Evolutionary conservation across 140 eudicot genomes (phyloP).

Genomic region (Flaveria floridana): DNA sequence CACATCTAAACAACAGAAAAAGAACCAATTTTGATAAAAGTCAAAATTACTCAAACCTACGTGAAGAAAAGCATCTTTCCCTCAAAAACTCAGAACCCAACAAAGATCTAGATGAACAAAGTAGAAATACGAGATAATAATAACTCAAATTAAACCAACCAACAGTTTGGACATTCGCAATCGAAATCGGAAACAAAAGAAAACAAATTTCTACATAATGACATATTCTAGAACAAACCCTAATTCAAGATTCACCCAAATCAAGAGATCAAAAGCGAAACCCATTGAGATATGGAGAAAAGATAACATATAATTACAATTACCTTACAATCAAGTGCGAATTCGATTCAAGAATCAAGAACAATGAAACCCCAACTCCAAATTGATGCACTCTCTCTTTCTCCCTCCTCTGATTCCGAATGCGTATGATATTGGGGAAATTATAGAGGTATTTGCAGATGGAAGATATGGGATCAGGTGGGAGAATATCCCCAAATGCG

Average conservation of each 20-base stretch:
- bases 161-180: conserved; percentile 8
- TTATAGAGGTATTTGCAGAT: neutral
- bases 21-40: conserved; percentile 5
- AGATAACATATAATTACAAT: neutral
- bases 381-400: conserved; percentile 10
- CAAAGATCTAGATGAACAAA: conserved; percentile 9
- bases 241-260: conserved; percentile 13
- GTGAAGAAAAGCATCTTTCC: conserved; percentile 1
- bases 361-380: conserved; percentile 13
- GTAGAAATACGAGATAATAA: neutral
- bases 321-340: conserved; percentile 19
- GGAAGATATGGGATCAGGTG: conserved; percentile 40
- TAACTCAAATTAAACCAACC: neutral
- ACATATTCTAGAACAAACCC: neutral
- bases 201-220: conserved; percentile 8
- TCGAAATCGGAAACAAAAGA: conserved; percentile 16
- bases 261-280: neutral
- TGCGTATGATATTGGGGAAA: conserved; percentile 19
- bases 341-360: neutral
- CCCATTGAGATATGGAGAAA: neutral
- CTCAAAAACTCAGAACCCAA: neutral
- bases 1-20: conserved; percentile 21
- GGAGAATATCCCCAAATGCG: conserved; percentile 47
- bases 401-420: conserved; percentile 10
- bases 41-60: conserved; percentile 6